These are phyloP conservation scores for Ganoderma resinaceum DNA, from an alignment of 1,284 basidiomycete genomes.

Conservation along the genomic window DNA sequence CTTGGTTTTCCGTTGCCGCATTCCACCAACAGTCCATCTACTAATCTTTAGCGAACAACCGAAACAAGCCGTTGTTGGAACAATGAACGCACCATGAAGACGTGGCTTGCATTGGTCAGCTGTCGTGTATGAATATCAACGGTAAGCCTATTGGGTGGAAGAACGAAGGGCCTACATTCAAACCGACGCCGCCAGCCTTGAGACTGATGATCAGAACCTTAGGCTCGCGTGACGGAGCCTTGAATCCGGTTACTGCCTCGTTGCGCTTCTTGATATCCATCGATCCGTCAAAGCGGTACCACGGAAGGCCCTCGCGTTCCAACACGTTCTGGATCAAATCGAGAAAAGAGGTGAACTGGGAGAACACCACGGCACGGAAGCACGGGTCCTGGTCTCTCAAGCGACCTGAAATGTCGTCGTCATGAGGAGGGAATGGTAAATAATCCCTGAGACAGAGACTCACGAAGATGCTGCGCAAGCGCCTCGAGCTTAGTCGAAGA, in stretches of 20 bases:
- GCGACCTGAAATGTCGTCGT: slow-evolving; percentile 48
- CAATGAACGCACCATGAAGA: slow-evolving; percentile 75
- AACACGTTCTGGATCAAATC: slow-evolving; percentile 84
- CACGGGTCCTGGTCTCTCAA: slow-evolving; percentile 76
- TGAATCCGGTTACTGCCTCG: slow-evolving; percentile 80
- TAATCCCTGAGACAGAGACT: slow-evolving; percentile 22
- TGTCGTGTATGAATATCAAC: slow-evolving; percentile 34
- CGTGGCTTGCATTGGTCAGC: slow-evolving; percentile 82
- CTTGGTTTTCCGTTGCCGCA: slow-evolving; percentile 89
- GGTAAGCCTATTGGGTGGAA: neutral
- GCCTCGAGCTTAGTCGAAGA: slow-evolving; percentile 91
- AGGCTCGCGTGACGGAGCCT: slow-evolving; percentile 66
- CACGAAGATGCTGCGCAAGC: slow-evolving; percentile 71
- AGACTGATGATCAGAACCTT: slow-evolving; percentile 89
- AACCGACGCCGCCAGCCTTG: slow-evolving; percentile 93
- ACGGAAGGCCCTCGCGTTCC: slow-evolving; percentile 75
- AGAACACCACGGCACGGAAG: slow-evolving; percentile 89
- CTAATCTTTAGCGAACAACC: neutral
- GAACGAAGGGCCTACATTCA: slow-evolving; percentile 63
- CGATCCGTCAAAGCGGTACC: slow-evolving; percentile 91
- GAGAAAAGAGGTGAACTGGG: slow-evolving; percentile 86
- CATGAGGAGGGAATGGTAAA: neutral
- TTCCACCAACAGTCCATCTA: slow-evolving; percentile 99
- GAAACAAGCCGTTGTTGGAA: neutral
- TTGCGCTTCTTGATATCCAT: slow-evolving; percentile 90